These are phyloP conservation scores for Gracilaria gracilis DNA, from an alignment of 23 red algal species.

Conservation along the genomic window DNA sequence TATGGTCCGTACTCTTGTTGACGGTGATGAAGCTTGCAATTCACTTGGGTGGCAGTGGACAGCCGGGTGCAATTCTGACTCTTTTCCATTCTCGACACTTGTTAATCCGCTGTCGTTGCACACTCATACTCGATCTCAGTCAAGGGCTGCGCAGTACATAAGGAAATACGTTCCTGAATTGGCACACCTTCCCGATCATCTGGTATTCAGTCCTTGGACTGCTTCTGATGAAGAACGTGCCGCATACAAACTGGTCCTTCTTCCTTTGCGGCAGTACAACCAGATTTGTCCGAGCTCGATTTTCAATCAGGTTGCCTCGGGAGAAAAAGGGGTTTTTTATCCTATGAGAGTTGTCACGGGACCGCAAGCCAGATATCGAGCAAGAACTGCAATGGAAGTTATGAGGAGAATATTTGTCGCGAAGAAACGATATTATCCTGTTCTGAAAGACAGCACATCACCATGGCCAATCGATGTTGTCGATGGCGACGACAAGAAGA, in stretches of 20 bases:
- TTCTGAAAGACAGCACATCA: background rate
- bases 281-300: background rate
- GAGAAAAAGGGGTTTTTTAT: slow-evolving; percentile 35
- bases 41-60: slow-evolving; percentile 95
- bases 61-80: slow-evolving; percentile 85
- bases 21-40: slow-evolving; percentile 94
- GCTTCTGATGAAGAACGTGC: slow-evolving; percentile 56
- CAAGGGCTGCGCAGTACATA: slow-evolving; percentile 74
- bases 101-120: slow-evolving; percentile 85
- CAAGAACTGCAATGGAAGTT: slow-evolving; percentile 75
- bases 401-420: slow-evolving; percentile 81
- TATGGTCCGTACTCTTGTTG: slow-evolving; percentile 79
- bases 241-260: slow-evolving; percentile 9
- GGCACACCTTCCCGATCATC: slow-evolving; percentile 51
- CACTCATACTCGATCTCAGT: slow-evolving; percentile 41
- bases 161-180: slow-evolving; percentile 91
- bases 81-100: slow-evolving; percentile 85
- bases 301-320: background rate
- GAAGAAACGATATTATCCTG: slow-evolving; percentile 16
- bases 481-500: background rate
- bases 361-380: slow-evolving; percentile 63
- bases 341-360: slow-evolving; percentile 79
- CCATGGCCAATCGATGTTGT: background rate
- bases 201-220: slow-evolving; percentile 87
- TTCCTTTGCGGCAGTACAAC: slow-evolving; percentile 29